Percentiles rank a stretch among this genome's conserved stretches.
Evolutionary conservation across 2,329 filamentous ascomycete species (phyloP).

Genomic region (Trichophyton simii): DNA sequence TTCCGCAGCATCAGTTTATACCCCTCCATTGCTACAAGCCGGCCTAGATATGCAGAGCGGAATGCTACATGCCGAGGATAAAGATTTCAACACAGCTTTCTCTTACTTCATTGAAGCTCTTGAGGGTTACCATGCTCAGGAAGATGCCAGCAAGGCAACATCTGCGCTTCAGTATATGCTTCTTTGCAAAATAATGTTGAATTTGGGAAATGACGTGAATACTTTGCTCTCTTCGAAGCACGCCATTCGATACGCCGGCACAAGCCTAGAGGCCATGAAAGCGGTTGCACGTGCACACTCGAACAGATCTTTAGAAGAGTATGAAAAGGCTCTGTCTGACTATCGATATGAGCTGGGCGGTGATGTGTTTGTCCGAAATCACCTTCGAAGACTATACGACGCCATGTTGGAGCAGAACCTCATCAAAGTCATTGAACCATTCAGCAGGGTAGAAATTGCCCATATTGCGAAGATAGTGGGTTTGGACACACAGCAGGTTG

Average conservation of each 20-base stretch:
- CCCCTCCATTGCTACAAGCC: conserved; percentile 84
- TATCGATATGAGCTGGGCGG: conserved; percentile 90
- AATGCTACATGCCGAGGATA: conserved; percentile 96
- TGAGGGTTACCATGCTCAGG: conserved; percentile 89
- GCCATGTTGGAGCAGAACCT: conserved; percentile 99
- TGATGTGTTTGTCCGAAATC: conserved; percentile 92
- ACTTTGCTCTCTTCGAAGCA: conserved; percentile 91
- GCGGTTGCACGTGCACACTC: conserved; percentile 90
- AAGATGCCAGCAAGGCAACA: conserved; percentile 81
- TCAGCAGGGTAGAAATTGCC: conserved; percentile 89
- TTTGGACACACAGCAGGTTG: conserved; percentile 88
- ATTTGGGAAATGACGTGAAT: conserved; percentile 91
- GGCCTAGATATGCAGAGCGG: conserved; percentile 98
- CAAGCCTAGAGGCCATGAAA: conserved; percentile 98
- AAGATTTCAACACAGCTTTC: conserved; percentile 97
- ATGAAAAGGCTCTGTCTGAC: conserved; percentile 78
- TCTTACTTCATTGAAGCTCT: conserved; percentile 99
- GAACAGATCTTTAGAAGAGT: conserved; percentile 91
- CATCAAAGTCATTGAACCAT: conserved; percentile 98
- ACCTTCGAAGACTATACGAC: conserved; percentile 90
- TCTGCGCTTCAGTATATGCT: conserved; percentile 98
- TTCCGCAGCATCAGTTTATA: conserved; percentile 93
- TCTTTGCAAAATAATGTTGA: conserved; percentile 99
- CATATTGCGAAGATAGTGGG: conserved; percentile 98
- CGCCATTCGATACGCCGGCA: conserved; percentile 87